These are phyloP conservation scores for Maudiozyma turicensis DNA, from an alignment of 805 yeast species.

Conservation along the genomic window DNA sequence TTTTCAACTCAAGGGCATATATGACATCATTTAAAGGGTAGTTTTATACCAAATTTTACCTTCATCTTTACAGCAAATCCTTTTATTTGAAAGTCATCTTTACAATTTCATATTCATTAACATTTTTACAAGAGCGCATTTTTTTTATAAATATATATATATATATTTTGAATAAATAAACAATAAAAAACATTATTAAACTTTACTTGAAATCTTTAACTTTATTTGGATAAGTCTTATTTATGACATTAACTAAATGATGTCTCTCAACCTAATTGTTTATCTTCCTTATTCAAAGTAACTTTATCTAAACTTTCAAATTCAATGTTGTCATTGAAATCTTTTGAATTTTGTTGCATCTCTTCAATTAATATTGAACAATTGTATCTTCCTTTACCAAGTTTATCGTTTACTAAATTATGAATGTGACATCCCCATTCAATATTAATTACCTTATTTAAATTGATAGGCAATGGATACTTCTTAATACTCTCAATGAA, in stretches of 20 bases:
- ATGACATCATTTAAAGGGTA: not conserved
- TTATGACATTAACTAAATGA: too few species aligned
- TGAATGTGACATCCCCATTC: slow-evolving; percentile 98
- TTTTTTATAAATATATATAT: not conserved
- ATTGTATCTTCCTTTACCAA: slow-evolving; percentile 79
- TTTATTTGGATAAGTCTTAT: too few species aligned
- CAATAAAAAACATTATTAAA: not conserved
- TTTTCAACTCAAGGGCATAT: not conserved
- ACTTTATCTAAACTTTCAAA: slow-evolving; percentile 8
- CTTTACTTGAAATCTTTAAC: not conserved
- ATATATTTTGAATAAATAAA: not conserved
- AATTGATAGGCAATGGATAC: slow-evolving; percentile 79
- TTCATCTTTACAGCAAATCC: not conserved
- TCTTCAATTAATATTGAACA: slow-evolving; percentile 54
- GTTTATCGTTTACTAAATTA: slow-evolving; percentile 77
- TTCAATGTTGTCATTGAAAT: not conserved
- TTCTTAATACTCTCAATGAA: slow-evolving; percentile 56
- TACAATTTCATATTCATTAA: not conserved
- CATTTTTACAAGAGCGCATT: not conserved
- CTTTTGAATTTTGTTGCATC: slow-evolving; percentile 52
- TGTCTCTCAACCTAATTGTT: slow-evolving; percentile 11
- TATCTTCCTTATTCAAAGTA: slow-evolving; percentile 9
- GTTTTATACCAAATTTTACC: not conserved
- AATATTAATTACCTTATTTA: slow-evolving; percentile 60
- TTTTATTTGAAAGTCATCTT: too few species aligned